Evolutionary conservation across 306 rosid genomes (phyloP).

Genomic region (Castanea mollissima): DNA sequence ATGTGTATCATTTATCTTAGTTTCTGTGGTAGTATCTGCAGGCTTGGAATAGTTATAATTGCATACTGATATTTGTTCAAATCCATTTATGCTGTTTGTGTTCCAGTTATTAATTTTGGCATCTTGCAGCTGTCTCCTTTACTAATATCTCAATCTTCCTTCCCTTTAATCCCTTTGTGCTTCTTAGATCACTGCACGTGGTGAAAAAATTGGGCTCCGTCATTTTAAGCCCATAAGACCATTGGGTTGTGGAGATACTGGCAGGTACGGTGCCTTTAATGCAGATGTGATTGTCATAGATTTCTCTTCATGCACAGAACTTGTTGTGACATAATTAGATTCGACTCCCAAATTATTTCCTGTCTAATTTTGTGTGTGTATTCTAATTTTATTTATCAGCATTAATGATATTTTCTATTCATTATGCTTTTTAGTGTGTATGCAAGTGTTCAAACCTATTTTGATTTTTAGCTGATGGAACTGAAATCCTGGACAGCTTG

Average conservation of each 20-base stretch:
- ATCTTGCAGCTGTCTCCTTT: slow-evolving; percentile 1
- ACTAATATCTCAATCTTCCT: background rate
- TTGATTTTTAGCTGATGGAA: too few relatives aligned
- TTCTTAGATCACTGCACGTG: slow-evolving; percentile 55
- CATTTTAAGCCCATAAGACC: slow-evolving; percentile 84
- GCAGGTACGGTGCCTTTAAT: slow-evolving; percentile 57
- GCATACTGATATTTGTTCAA: background rate
- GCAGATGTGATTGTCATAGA: background rate
- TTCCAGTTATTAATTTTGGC: slow-evolving; percentile 5
- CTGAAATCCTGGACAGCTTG: too few relatives aligned
- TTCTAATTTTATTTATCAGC: background rate
- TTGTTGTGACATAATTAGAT: background rate
- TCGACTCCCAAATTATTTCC: background rate
- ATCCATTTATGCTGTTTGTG: background rate
- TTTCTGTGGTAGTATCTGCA: background rate
- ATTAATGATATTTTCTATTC: slow-evolving; percentile 2
- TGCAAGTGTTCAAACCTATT: slow-evolving; percentile 1
- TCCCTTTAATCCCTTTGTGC: slow-evolving; percentile 18
- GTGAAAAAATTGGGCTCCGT: slow-evolving; percentile 66
- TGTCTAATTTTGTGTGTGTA: background rate
- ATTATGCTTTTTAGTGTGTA: background rate
- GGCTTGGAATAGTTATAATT: background rate
- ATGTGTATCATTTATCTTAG: background rate
- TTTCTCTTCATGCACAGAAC: background rate
- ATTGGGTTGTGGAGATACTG: slow-evolving; percentile 93